These are phyloP conservation scores for Ceratocystis smalleyi DNA, from an alignment of 2,329 filamentous ascomycete genomes.

Conservation along the genomic window DNA sequence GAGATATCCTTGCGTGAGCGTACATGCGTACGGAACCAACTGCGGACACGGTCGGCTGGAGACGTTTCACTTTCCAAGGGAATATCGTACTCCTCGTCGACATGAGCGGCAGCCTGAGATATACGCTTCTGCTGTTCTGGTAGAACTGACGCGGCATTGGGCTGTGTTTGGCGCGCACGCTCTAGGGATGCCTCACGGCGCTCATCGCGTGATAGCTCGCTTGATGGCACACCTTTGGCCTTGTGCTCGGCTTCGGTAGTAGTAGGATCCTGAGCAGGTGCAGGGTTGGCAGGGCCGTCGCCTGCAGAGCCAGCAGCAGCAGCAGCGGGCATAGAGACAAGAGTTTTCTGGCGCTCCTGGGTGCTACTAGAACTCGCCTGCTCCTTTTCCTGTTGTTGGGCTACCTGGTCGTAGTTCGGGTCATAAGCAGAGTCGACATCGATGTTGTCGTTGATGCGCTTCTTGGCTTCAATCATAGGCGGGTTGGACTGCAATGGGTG, in stretches of 20 bases:
- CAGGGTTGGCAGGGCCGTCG: neutral
- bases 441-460: neutral
- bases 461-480: neutral
- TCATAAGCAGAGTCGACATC: neutral
- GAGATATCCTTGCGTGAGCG: slow-evolving; percentile 10
- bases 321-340: neutral
- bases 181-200: slow-evolving; percentile 10
- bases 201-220: slow-evolving; percentile 3
- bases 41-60: slow-evolving; percentile 11
- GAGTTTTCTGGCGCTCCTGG: neutral
- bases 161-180: slow-evolving; percentile 8
- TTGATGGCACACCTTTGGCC: neutral
- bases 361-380: neutral
- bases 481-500: slow-evolving; percentile 15
- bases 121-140: neutral
- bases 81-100: slow-evolving; percentile 1
- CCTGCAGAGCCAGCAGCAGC: slow-evolving; percentile 3
- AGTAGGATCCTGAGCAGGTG: neutral
- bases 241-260: neutral
- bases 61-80: slow-evolving; percentile 7
- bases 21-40: slow-evolving; percentile 11
- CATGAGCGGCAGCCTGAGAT: neutral
- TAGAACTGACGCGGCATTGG: neutral
- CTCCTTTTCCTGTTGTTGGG: neutral
- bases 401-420: neutral